A percentile compares a stretch with the other conserved stretches of the same genome.
phyloP scores from a whole-genome alignment of 108 stramenopile genomes.

The Nitzschia palea region DNA sequence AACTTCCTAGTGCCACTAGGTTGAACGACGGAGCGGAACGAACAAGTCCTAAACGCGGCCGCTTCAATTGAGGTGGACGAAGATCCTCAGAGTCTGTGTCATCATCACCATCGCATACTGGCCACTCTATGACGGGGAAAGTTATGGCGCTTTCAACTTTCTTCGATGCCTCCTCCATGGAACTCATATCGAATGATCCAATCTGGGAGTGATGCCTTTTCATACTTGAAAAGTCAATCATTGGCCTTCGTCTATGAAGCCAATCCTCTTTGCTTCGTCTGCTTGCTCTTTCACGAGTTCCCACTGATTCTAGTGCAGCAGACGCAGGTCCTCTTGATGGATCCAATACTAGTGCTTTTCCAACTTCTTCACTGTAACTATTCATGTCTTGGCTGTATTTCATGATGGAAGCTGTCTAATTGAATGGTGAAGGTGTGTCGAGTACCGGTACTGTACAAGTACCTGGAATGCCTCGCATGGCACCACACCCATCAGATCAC shows the following conservation, averaged over 20 bases:
- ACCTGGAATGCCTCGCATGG: no score
- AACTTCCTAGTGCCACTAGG: background rate
- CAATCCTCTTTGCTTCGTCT: background rate
- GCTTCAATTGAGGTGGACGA: background rate
- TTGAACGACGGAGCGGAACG: constrained; percentile 1
- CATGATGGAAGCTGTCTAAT: no score
- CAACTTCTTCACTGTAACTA: background rate
- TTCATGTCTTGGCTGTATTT: no score
- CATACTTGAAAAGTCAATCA: background rate
- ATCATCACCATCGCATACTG: background rate
- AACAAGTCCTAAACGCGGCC: background rate
- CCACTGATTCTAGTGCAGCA: background rate
- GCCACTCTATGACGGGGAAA: constrained; percentile 1
- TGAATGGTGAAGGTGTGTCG: no score
- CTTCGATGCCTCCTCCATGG: background rate
- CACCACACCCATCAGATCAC: no score
- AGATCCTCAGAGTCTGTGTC: background rate
- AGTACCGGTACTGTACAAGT: no score
- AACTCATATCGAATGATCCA: background rate
- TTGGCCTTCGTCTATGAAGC: background rate
- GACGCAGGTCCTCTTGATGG: background rate
- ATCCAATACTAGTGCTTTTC: background rate
- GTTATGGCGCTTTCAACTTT: background rate
- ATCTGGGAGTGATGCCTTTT: background rate
- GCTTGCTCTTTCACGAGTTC: background rate